Percentiles rank a stretch among this genome's conserved stretches.
Evolutionary conservation across 352 stramenopile species (phyloP).

Genomic region (Phytophthora pseudosyringae): DNA sequence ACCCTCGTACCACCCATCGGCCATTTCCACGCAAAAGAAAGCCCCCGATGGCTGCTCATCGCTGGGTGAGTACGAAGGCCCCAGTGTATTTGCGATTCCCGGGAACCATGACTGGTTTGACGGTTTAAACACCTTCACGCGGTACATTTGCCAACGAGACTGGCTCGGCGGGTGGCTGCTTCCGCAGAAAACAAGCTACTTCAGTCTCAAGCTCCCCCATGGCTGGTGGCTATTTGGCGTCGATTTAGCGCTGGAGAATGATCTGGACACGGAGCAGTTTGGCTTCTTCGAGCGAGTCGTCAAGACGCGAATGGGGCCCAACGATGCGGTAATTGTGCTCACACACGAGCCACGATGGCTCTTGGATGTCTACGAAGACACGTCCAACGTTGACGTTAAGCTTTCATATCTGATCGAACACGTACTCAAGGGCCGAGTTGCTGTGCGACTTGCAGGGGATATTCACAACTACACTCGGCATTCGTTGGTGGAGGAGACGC

Average conservation of each 20-base stretch:
- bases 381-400: constrained; percentile 73
- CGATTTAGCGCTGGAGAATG: constrained; percentile 91
- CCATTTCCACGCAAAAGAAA: constrained; percentile 89
- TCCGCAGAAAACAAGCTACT: constrained; percentile 93
- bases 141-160: constrained; percentile 91
- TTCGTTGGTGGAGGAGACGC: constrained; percentile 59
- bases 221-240: constrained; percentile 94
- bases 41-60: constrained; percentile 56
- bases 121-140: constrained; percentile 92
- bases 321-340: constrained; percentile 92
- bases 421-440: constrained; percentile 74
- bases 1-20: constrained; percentile 78
- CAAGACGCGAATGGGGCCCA: constrained; percentile 69
- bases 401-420: constrained; percentile 80
- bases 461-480: constrained; percentile 95
- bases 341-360: constrained; percentile 94
- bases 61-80: constrained; percentile 71
- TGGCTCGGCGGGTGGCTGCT: constrained; percentile 94
- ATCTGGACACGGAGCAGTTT: constrained; percentile 95
- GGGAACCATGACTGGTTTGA: constrained; percentile 97
- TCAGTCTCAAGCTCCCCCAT: constrained; percentile 89
- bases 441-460: constrained; percentile 88
- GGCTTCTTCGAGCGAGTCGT: constrained; percentile 90
- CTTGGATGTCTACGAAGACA: constrained; percentile 87
- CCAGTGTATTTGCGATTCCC: constrained; percentile 81